Conservation (phyloP, 257 asterid species). For the Penstemon davidsonii region DNA sequence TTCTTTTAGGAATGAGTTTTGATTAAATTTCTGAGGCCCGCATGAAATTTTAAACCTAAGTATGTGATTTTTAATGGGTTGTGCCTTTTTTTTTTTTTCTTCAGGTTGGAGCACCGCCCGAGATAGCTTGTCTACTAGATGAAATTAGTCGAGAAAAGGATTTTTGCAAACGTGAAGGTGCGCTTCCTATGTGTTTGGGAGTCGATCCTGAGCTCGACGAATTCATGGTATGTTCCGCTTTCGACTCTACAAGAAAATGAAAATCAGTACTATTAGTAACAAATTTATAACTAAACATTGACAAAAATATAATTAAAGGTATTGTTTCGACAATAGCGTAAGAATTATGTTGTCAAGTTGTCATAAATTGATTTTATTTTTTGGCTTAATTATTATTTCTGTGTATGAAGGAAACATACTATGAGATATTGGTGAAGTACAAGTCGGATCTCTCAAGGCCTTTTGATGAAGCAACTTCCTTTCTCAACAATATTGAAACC, state of each 20-base stretch:
- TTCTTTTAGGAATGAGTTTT: no score
- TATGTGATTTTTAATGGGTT: neutral
- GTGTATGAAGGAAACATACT: conserved; percentile 59
- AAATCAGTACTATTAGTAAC: no score
- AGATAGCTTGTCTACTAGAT: conserved; percentile 48
- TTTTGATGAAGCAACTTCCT: conserved; percentile 82
- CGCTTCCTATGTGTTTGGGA: conserved; percentile 32
- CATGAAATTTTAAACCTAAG: no score
- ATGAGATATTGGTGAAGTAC: conserved; percentile 62
- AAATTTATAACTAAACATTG: no score
- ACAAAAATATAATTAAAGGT: no score
- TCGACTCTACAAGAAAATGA: neutral
- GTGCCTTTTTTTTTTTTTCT: neutral
- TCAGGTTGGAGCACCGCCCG: conserved; percentile 73
- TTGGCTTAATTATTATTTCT: neutral
- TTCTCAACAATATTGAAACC: conserved; percentile 64
- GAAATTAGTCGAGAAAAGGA: conserved; percentile 49
- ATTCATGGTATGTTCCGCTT: conserved; percentile 57
- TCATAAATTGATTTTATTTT: no score
- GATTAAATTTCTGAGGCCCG: no score
- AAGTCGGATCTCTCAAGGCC: conserved; percentile 76
- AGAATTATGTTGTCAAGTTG: no score
- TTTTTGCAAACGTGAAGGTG: conserved; percentile 16
- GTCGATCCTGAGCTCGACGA: conserved; percentile 67
- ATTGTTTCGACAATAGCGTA: no score